Conservation (phyloP, 1,284 basidiomycete genomes). For the Ceratobasidium sp. region DNA sequence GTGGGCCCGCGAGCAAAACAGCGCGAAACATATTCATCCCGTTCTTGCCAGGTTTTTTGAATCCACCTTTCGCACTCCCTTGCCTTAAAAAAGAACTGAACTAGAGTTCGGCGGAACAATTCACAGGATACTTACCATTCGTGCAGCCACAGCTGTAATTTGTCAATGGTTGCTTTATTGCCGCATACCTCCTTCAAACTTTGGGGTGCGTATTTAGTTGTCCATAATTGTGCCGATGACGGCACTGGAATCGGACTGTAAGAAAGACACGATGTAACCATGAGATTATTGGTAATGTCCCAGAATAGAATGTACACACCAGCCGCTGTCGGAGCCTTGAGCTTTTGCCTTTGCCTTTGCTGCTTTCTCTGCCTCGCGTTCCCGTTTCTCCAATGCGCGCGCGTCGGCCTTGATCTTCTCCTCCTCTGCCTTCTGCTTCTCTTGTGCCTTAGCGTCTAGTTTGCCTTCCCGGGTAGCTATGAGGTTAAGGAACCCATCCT, state of each 20-base stretch:
- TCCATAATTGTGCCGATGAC: conserved; percentile 81
- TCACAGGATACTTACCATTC: conserved; percentile 72
- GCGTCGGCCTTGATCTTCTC: conserved; percentile 78
- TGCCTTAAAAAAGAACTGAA: conserved; percentile 63
- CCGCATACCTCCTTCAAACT: conserved; percentile 92
- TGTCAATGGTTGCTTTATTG: conserved; percentile 92
- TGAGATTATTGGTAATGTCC: neutral
- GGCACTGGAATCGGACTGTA: conserved; percentile 52
- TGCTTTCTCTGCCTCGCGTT: conserved; percentile 64
- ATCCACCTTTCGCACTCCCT: conserved; percentile 73
- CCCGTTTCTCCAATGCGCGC: conserved; percentile 77
- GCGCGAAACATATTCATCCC: conserved; percentile 89
- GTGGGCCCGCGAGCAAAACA: conserved; percentile 90
- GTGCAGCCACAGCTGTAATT: conserved; percentile 85
- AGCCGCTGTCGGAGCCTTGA: neutral
- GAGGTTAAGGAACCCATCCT: conserved; percentile 88
- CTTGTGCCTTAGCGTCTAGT: conserved; percentile 82
- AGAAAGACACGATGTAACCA: neutral
- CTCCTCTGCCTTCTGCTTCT: conserved; percentile 85
- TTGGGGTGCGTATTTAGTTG: conserved; percentile 92
- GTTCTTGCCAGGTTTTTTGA: conserved; percentile 95
- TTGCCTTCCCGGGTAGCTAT: conserved; percentile 70
- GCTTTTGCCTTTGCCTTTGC: conserved; percentile 48
- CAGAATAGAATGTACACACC: neutral
- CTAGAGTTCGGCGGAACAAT: neutral